Percentiles rank a stretch among this genome's conserved stretches.
These are phyloP conservation scores for Scheffersomyces stipitis DNA, from an alignment of 805 yeast species.

Conservation along the genomic window DNA sequence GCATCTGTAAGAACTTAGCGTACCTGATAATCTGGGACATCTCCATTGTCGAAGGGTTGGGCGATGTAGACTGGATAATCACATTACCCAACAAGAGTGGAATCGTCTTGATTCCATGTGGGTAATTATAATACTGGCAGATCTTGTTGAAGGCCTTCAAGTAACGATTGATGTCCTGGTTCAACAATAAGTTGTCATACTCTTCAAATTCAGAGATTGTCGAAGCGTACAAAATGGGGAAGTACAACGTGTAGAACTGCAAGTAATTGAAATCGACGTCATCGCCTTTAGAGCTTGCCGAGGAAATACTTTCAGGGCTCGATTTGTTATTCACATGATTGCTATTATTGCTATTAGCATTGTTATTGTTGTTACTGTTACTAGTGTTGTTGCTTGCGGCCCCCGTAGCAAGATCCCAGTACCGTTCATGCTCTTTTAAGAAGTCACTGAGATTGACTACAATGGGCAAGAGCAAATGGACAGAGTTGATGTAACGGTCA, in stretches of 20 bases:
- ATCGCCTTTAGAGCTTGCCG: constrained; percentile 9
- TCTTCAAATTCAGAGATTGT: constrained; percentile 61
- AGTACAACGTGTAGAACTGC: constrained; percentile 49
- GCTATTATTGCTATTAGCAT: neutral
- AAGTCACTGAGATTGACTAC: constrained; percentile 47
- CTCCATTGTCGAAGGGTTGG: constrained; percentile 55
- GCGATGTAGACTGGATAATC: constrained; percentile 51
- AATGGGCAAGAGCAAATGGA: constrained; percentile 57
- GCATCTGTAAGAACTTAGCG: constrained; percentile 55
- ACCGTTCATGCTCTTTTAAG: constrained; percentile 44
- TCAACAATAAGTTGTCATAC: constrained; percentile 45
- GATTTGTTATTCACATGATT: neutral
- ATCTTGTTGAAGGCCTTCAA: constrained; percentile 50
- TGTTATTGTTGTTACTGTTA: no score
- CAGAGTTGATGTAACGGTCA: constrained; percentile 49
- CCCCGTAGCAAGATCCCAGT: constrained; percentile 39
- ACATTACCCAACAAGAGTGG: constrained; percentile 49
- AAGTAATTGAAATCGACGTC: constrained; percentile 35
- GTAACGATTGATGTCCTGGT: constrained; percentile 50
- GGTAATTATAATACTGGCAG: constrained; percentile 51
- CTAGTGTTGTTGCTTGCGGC: neutral
- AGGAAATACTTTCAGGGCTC: constrained; percentile 6
- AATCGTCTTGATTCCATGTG: constrained; percentile 44
- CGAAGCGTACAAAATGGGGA: constrained; percentile 58
- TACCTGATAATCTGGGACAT: constrained; percentile 56